Evolutionary conservation across 768 basidiomycete species (phyloP), one percentile per base, ranked within the genome.

Genomic region (Phylloporus arenicola): DNA sequence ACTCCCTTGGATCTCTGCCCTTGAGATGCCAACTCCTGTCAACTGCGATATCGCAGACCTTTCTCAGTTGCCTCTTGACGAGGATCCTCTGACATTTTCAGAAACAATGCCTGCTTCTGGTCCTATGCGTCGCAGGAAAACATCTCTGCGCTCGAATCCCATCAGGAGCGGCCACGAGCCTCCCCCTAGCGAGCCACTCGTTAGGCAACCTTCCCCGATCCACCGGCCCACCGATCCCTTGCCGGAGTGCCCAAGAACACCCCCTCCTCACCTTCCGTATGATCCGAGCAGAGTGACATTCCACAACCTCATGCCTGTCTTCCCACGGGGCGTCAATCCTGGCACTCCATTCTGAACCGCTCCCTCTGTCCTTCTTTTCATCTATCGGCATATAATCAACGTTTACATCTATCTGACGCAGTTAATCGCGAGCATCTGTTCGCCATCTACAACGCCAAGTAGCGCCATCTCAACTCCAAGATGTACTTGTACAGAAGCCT

Each of bases 11-110:
- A 81, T 84, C 46, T 72, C 82, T 22, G 72, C 78, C 8, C 68
- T 86, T 44, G 79, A 86, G 45, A 52, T 67, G 45, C 53, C 76
- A 6, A 70, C 75, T 13, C 71, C 76, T 46, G 48, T 70, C 57
- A 70, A 73, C 58, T 73, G 72, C 61, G 81, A 85, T 57, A 77
- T 84, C 52, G 83, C 83, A 48, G 83, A 86, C 67, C 76, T 85
- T 39, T 84, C 83, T 2, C 78, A 82, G 53, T 59, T 84, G n/a
- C 72, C 72, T 22, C 54, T 66, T 47, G 50, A 59, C 16, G 65
- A 64, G 49, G 56, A 62, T 47, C 51, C 56, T 35, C 45, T 45
- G 25, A 3, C 57, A 47, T 63, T 52, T 48, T 51, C 60, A 17
- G 55, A 64, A 43, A 44, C 54, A 30, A 48, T 46, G 29, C 65